A percentile compares a stretch with the other conserved stretches of the same genome.
Conservation (phyloP, 768 basidiomycete genomes). For the Suillus weaverae region DNA sequence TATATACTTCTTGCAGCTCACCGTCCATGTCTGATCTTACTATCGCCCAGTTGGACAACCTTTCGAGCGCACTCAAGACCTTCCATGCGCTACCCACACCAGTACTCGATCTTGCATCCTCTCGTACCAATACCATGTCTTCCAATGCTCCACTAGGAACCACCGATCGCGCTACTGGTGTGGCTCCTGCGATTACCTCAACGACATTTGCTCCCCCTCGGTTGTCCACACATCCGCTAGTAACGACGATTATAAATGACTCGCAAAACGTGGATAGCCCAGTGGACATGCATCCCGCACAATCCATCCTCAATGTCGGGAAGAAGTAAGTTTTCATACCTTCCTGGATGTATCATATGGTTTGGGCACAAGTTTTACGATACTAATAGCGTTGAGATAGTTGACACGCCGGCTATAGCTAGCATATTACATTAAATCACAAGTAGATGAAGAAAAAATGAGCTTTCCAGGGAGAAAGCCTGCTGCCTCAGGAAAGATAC, state of each 20-base stretch:
- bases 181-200: neutral
- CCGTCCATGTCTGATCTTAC: neutral
- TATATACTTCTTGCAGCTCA: constrained; percentile 22
- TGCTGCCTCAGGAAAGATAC: neutral
- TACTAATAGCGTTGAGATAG: neutral
- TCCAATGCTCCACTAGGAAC: constrained; percentile 10
- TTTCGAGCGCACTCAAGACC: constrained; percentile 37
- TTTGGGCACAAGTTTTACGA: neutral
- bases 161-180: neutral
- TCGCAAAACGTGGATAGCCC: constrained; percentile 34
- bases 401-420: neutral
- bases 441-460: constrained; percentile 1
- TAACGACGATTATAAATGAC: constrained; percentile 23
- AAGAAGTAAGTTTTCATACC: constrained; percentile 1
- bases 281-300: constrained; percentile 21
- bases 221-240: neutral
- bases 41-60: constrained; percentile 27
- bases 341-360: neutral
- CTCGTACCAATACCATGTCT: constrained; percentile 34
- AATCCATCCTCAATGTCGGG: constrained; percentile 4
- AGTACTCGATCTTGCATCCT: constrained; percentile 33
- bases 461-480: neutral
- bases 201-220: constrained; percentile 1
- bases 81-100: constrained; percentile 48
- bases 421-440: neutral